A percentile compares a stretch with the other conserved stretches of the same genome.
These are phyloP conservation scores for Fusarium miscanthi DNA, from an alignment of 2,329 filamentous ascomycete species.

Conservation along the genomic window DNA sequence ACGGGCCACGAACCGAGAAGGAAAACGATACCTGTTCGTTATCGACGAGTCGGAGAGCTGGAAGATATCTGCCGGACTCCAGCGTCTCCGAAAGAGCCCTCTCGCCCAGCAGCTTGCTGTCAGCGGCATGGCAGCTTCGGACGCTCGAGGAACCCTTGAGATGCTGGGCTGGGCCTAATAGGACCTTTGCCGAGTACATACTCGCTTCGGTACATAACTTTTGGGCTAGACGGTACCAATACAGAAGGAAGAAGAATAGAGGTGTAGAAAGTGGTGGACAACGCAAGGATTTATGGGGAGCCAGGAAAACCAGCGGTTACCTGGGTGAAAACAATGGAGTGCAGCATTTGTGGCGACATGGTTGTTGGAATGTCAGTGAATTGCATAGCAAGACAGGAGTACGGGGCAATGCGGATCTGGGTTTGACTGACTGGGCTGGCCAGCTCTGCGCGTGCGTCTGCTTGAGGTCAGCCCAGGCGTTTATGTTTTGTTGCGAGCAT, in stretches of 20 bases:
- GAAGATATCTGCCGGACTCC: conserved; percentile 73
- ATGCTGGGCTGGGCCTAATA: conserved; percentile 64
- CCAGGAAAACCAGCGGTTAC: conserved; percentile 20
- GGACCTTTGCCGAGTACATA: conserved; percentile 23
- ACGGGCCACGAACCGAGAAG: conserved; percentile 73
- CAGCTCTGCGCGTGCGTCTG: conserved; percentile 19
- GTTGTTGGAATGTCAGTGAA: conserved; percentile 48
- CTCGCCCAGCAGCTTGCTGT: conserved; percentile 70
- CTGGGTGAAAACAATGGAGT: conserved; percentile 37
- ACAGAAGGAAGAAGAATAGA: conserved; percentile 22
- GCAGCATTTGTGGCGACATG: conserved; percentile 44
- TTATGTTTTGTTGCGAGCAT: conserved; percentile 46
- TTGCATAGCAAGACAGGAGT: conserved; percentile 49
- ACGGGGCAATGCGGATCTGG: conserved; percentile 40
- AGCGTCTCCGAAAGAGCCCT: conserved; percentile 68
- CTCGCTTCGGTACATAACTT: conserved; percentile 44
- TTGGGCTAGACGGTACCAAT: conserved; percentile 39
- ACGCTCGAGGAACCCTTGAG: conserved; percentile 67
- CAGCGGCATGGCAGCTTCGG: conserved; percentile 63
- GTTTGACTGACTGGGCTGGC: conserved; percentile 30
- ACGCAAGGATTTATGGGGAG: conserved; percentile 37
- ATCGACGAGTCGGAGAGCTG: conserved; percentile 73
- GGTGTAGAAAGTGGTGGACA: conserved; percentile 6
- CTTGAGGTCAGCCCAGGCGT: conserved; percentile 8
- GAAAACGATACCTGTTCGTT: conserved; percentile 73